phyloP scores from a whole-genome alignment of 805 yeast genomes.

The Wickerhamomyces canadensis region DNA sequence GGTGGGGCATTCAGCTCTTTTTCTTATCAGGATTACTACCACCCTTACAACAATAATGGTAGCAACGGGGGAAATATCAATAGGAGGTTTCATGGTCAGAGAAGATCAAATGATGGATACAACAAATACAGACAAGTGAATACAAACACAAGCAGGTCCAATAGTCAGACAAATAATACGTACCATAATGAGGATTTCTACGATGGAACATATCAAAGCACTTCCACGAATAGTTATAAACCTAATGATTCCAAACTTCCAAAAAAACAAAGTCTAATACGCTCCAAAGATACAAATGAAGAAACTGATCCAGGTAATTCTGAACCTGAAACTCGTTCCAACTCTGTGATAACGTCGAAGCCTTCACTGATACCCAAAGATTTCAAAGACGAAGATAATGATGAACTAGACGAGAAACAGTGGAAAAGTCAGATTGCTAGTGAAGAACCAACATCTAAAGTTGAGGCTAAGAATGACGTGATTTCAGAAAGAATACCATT shows the following conservation, averaged over 20 bases:
- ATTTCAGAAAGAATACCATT: slow-evolving; percentile 16
- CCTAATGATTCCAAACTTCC: neutral
- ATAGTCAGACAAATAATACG: neutral
- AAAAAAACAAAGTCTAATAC: neutral
- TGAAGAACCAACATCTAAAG: neutral
- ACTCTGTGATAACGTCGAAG: slow-evolving; percentile 4
- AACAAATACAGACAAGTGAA: neutral
- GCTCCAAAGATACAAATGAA: neutral
- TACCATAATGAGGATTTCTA: neutral
- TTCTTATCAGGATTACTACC: neutral
- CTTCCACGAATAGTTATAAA: neutral
- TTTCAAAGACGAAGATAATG: slow-evolving; percentile 18
- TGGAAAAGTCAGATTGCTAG: neutral
- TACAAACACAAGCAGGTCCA: neutral
- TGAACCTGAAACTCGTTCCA: neutral
- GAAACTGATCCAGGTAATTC: neutral
- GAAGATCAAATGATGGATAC: neutral
- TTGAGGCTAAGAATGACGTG: slow-evolving; percentile 1
- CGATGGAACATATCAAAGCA: neutral
- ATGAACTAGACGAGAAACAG: slow-evolving; percentile 12
- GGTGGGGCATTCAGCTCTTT: neutral
- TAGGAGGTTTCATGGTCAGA: too few species aligned
- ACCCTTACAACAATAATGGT: too few species aligned
- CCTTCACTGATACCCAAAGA: slow-evolving; percentile 24
- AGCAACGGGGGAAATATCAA: too few species aligned